Conservation (phyloP, 305 asterid genomes). For the Solanum hybrid region DNA sequence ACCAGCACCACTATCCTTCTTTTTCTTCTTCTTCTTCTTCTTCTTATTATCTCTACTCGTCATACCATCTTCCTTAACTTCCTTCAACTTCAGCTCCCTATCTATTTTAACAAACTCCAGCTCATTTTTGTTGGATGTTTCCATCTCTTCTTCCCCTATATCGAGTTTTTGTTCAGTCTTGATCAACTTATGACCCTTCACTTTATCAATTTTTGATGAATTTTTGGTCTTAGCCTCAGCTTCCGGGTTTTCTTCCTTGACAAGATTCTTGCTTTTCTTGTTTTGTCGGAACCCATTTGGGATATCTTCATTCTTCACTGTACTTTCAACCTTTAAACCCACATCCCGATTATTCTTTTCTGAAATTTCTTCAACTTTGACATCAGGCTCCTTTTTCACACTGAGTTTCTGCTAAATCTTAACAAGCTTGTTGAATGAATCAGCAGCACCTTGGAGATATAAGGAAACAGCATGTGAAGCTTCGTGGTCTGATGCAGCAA, state of each 20-base stretch:
- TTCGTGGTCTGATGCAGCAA: constrained; percentile 34
- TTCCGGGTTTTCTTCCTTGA: background rate
- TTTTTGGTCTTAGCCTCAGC: background rate
- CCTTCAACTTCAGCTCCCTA: background rate
- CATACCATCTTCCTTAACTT: background rate
- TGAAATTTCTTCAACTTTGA: background rate
- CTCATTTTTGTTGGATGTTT: background rate
- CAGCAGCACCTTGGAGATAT: constrained; percentile 39
- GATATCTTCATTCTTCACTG: background rate
- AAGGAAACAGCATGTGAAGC: constrained; percentile 39
- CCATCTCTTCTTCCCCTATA: background rate
- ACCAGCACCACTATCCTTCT: background rate
- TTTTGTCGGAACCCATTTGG: background rate
- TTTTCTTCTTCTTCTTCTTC: constrained; percentile 10
- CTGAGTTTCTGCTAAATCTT: constrained; percentile 31
- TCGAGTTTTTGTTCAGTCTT: background rate
- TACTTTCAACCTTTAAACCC: background rate
- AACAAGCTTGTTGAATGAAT: constrained; percentile 38
- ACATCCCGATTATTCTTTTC: background rate
- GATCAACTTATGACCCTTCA: background rate
- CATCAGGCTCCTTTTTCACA: background rate
- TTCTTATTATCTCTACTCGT: background rate
- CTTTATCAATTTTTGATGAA: background rate
- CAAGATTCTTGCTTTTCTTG: background rate
- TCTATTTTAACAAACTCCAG: background rate